Evolutionary conservation across 345 rosid genomes (phyloP), one percentile per base, ranked within the genome.

Genomic region (Psidium guajava): DNA sequence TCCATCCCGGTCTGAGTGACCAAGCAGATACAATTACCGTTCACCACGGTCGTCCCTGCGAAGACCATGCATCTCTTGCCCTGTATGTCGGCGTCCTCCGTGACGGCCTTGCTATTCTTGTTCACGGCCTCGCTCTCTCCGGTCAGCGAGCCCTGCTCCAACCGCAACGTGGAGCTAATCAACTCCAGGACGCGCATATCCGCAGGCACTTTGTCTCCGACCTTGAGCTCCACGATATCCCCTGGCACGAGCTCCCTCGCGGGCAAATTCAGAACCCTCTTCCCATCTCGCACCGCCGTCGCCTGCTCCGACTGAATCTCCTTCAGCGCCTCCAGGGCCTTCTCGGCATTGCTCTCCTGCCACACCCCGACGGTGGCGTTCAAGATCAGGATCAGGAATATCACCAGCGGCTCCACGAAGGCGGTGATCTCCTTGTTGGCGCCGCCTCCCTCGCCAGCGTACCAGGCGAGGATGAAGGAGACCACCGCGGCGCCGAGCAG

Each of bases 281-380:
- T 74, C 36, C 93, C 92, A 69, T 91, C 94, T 53, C 97, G 90
- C 54, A 92, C 81, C 73, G 91, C 95, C 11, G 90, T 52, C 1
- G 95, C 95, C 6, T 91, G 94, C 90, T 94, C 94, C 2, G 97
- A 94, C 52, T 94, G 97, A 53, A 94, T 93, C 88, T 94, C 95
- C 87, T 92, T 90, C 83, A 94, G 83, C 11, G 95, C 95, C 83
- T 93, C 97, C 73, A 94, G 81, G 11, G 97, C 95, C 86, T 94
- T 94, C 93, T 94, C 97, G 0, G 94, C 95, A 83, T 93, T 93
- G 42, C 83, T 92, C 84, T 93, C 97, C 83, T 94, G 97, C 95
- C 95, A 94, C 83, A 94, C 90, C 24, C 97, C 95, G 2, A 94
- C 94, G 44, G 92, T 51, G 0, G 95, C 94, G 84, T 94, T 94